A percentile compares a stretch with the other conserved stretches of the same genome.
Conservation (phyloP, 495 filamentous ascomycete species). For the Talaromyces nanjingensis region DNA sequence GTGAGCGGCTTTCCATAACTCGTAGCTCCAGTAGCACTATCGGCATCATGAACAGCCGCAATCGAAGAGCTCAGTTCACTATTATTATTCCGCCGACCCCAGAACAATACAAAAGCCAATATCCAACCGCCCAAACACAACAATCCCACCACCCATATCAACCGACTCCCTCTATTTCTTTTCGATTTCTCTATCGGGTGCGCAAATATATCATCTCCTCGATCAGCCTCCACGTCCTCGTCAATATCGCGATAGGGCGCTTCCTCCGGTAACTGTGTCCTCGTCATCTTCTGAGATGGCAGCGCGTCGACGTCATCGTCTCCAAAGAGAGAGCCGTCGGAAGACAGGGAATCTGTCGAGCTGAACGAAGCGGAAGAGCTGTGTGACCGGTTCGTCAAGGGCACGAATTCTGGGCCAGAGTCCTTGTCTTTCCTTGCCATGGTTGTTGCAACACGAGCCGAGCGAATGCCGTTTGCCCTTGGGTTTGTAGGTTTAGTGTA, state of each 20-base stretch:
- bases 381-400: conserved; percentile 2
- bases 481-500: neutral
- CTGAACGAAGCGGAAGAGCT: neutral
- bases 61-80: conserved; percentile 18
- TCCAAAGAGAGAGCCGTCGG: conserved; percentile 9
- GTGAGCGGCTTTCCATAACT: conserved; percentile 74
- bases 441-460: neutral
- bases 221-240: conserved; percentile 3
- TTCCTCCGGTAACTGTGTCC: neutral
- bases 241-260: conserved; percentile 6
- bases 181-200: conserved; percentile 15
- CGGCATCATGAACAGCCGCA: conserved; percentile 44
- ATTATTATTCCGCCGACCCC: conserved; percentile 42
- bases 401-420: neutral
- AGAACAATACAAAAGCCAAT: conserved; percentile 66
- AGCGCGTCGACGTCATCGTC: neutral
- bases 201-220: neutral
- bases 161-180: conserved; percentile 43
- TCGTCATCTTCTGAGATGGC: neutral
- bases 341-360: conserved; percentile 8
- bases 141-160: conserved; percentile 59
- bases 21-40: conserved; percentile 52
- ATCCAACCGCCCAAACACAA: conserved; percentile 74
- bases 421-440: conserved; percentile 1
- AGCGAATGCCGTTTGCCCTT: neutral